phyloP scores from a whole-genome alignment of 306 rosid species.

The Vigna angularis region DNA sequence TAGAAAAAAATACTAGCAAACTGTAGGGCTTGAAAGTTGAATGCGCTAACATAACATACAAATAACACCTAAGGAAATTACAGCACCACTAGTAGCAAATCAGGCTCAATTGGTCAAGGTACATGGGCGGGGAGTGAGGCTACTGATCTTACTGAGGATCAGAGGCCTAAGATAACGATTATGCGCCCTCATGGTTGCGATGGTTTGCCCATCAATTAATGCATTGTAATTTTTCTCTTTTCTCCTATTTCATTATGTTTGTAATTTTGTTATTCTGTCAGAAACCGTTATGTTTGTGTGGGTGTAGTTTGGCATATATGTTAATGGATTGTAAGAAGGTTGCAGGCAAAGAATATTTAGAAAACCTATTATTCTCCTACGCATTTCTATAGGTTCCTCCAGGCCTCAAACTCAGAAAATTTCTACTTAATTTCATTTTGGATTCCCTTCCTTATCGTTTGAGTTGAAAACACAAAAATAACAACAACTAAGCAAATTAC shows the following conservation, averaged over 20 bases:
- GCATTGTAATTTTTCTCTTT: neutral
- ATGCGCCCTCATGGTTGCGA: neutral
- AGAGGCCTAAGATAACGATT: neutral
- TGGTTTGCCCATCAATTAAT: neutral
- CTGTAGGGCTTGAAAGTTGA: neutral
- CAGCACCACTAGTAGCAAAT: neutral
- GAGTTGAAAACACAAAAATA: slow-evolving; percentile 22
- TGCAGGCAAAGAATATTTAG: neutral
- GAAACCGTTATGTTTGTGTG: neutral
- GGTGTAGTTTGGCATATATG: neutral
- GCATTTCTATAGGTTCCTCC: neutral
- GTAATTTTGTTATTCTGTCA: neutral
- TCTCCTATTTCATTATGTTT: neutral
- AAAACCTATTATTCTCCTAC: neutral
- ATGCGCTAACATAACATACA: slow-evolving; percentile 21
- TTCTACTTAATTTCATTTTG: too few species aligned
- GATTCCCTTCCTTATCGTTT: neutral
- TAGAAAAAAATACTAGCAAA: slow-evolving; percentile 36
- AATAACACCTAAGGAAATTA: slow-evolving; percentile 23
- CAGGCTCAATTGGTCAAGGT: neutral
- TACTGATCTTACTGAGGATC: neutral
- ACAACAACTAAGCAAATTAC: neutral
- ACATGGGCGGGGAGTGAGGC: neutral
- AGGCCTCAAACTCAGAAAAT: neutral
- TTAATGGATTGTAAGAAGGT: neutral